These are phyloP conservation scores for Ulmus americana DNA, from an alignment of 331 rosid species.

Conservation along the genomic window DNA sequence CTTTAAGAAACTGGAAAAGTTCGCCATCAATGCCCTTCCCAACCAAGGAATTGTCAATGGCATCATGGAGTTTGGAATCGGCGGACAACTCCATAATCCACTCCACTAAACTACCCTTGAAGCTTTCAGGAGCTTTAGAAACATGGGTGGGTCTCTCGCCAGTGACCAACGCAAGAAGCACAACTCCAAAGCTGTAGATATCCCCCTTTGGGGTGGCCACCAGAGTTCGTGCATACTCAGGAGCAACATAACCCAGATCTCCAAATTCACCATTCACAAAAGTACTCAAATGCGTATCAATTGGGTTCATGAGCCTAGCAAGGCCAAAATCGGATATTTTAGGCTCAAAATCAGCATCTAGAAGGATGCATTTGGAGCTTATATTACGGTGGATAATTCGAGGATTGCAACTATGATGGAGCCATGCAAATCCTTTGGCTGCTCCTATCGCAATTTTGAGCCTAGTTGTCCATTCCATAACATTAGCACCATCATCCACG, in stretches of 20 bases:
- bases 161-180: conserved; percentile 89
- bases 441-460: conserved; percentile 86
- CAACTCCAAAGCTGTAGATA: conserved; percentile 79
- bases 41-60: conserved; percentile 53
- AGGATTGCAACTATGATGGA: conserved; percentile 95
- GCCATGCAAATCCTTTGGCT: conserved; percentile 94
- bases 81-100: conserved; percentile 57
- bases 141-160: conserved; percentile 74
- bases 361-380: conserved; percentile 83
- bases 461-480: conserved; percentile 66
- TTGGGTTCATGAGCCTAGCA: conserved; percentile 88
- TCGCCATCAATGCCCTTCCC: conserved; percentile 62
- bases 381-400: conserved; percentile 88
- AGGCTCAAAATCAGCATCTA: conserved; percentile 77
- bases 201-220: conserved; percentile 96
- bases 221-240: conserved; percentile 78
- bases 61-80: conserved; percentile 42
- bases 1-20: conserved; percentile 87
- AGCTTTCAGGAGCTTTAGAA: conserved; percentile 67
- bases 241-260: conserved; percentile 92
- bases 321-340: conserved; percentile 94
- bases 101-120: conserved; percentile 79
- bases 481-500: conserved; percentile 31
- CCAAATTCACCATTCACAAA: conserved; percentile 96
- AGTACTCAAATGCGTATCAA: conserved; percentile 93